Percentiles rank a stretch among this genome's conserved stretches.
Conservation (phyloP, 768 basidiomycete species). For the Serendipita indica region DNA sequence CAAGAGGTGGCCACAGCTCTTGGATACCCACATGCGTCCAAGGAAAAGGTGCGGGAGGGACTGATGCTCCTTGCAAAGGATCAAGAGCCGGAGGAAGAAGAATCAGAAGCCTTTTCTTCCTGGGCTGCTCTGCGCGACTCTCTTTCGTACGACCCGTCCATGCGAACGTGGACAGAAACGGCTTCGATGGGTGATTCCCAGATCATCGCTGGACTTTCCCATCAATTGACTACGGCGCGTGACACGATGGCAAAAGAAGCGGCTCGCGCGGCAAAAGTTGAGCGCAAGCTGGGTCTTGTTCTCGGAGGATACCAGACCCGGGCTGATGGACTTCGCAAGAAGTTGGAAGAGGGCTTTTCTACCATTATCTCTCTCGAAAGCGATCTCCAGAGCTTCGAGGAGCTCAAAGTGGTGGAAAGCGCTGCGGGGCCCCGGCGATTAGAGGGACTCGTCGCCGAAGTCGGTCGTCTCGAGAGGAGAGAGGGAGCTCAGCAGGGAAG, state of each 20-base stretch:
- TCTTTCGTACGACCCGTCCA: conserved; percentile 46
- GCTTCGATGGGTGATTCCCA: conserved; percentile 39
- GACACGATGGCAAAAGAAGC: conserved; percentile 69
- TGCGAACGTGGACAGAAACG: conserved; percentile 53
- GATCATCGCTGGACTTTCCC: conserved; percentile 47
- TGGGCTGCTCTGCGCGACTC: conserved; percentile 56
- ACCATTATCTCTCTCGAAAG: conserved; percentile 50
- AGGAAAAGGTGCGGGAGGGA: conserved; percentile 65
- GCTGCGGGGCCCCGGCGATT: conserved; percentile 66
- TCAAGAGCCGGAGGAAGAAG: conserved; percentile 18
- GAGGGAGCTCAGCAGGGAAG: conserved; percentile 66
- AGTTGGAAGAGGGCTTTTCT: conserved; percentile 50
- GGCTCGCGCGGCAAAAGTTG: conserved; percentile 62
- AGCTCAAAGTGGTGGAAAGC: conserved; percentile 55
- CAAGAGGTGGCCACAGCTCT: conserved; percentile 63
- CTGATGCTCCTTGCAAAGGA: conserved; percentile 46
- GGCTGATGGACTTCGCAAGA: conserved; percentile 46
- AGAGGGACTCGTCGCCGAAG: conserved; percentile 72
- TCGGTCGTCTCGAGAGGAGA: conserved; percentile 58
- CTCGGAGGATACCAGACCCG: conserved; percentile 88
- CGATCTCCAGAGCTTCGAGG: conserved; percentile 67
- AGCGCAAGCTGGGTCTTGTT: conserved; percentile 77
- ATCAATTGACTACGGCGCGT: conserved; percentile 45
- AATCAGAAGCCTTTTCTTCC: conserved; percentile 37
- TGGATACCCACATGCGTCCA: conserved; percentile 72